Base-by-base conservation (phyloP, 495 filamentous ascomycete species). In the Xylaria venustula region DNA sequence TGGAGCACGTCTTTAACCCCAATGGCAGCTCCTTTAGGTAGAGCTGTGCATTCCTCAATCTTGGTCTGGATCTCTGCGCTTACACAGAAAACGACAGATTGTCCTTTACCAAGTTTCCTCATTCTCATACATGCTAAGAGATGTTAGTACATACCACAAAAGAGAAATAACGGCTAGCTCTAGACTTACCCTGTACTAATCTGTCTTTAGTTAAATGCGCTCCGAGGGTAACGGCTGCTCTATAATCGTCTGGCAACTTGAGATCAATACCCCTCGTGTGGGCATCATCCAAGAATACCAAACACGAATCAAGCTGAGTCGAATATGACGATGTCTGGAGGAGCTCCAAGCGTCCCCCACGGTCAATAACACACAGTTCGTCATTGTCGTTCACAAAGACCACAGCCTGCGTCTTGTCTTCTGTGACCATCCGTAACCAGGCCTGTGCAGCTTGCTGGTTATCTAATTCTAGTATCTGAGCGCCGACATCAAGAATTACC, bases 191-290 rank as follows among this genome's bases (percentile, higher is more conserved):
- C 84, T 94, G 90, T 0, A 91, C 87, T 1, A 90, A 69, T 41
- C 81, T 79, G 50, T 93, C 89, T 67, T 93, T 92, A 0, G 87
- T 88, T 5, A 90, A 70, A n/a, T 77, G 74, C 0, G 85, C 78
- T 0, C 89, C 88, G 0, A 93, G 74, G 0, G 87, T 92, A 6
- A 94, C 82, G 3, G 87, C 87, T 2, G 87, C 90, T 12, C 83
- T 72, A 57, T 84, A 86, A 12, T 76, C 15, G 0, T 55, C 55
- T 0, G 90, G 89, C 3, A 94, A 65, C 62, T 81, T 86, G 8
- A 94, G 64, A 65, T 93, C 89, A 0, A 84, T 89, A 0, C 90
- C 90, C 63, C 90, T 73, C 0, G 90, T 92, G 62, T 94, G 90
- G 0, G 83, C 83, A 62, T 94, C 85, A 49, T 92, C 90, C 1